Percentiles rank a stretch among this genome's conserved stretches.
Evolutionary conservation across 371 early-diverging fungal species (phyloP).

Genomic region (Rhizopus arrhizus): DNA sequence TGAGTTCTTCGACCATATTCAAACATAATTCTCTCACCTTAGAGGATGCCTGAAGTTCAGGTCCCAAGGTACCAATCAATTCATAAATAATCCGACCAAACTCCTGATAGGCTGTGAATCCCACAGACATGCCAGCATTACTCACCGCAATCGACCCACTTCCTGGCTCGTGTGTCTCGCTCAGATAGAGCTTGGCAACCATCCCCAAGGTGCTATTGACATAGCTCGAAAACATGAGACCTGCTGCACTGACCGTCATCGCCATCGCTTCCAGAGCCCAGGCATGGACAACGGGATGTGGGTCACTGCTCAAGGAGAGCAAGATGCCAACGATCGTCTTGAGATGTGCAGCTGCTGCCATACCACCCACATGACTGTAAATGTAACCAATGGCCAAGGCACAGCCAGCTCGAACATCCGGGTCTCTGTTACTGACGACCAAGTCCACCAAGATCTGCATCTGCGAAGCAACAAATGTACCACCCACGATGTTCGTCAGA

Average conservation of each 20-base stretch:
- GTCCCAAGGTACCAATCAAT: conserved; percentile 88
- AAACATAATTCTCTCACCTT: conserved; percentile 79
- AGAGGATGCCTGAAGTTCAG: conserved; percentile 79
- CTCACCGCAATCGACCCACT: conserved; percentile 64
- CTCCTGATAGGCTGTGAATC: conserved; percentile 68
- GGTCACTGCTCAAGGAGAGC: conserved; percentile 86
- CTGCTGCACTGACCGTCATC: conserved; percentile 85
- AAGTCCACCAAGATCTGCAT: conserved; percentile 84
- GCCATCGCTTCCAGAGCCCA: conserved; percentile 92
- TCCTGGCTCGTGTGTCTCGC: conserved; percentile 85
- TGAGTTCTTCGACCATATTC: conserved; percentile 76
- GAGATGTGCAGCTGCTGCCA: conserved; percentile 84
- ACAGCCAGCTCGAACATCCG: conserved; percentile 90
- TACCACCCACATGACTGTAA: conserved; percentile 86
- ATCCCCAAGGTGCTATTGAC: conserved; percentile 86
- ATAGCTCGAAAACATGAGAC: conserved; percentile 87
- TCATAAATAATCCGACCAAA: conserved; percentile 89
- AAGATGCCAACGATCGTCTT: conserved; percentile 89
- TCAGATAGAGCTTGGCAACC: conserved; percentile 80
- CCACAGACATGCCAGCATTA: conserved; percentile 63
- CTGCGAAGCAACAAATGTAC: conserved; percentile 74
- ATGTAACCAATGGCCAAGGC: conserved; percentile 90
- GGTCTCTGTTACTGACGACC: conserved; percentile 90
- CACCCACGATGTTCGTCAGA: conserved; percentile 75
- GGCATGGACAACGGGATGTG: conserved; percentile 91